Evolutionary conservation across 2,329 filamentous ascomycete species (phyloP).

Genomic region (Fusarium sp.): DNA sequence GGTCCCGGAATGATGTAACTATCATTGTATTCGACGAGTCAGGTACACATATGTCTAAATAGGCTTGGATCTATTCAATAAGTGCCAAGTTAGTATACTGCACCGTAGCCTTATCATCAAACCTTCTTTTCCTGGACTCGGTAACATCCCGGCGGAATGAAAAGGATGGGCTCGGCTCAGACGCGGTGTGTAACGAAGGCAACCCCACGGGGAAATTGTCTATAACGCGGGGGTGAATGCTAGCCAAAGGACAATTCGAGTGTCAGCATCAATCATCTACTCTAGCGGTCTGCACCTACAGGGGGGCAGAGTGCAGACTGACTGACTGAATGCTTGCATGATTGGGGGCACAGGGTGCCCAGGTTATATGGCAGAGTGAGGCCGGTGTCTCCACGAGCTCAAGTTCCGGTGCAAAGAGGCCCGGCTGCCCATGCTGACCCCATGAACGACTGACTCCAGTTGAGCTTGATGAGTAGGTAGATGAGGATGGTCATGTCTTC

Average conservation of each 20-base stretch:
- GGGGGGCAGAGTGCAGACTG: slow-evolving; percentile 4
- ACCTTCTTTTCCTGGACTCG: slow-evolving; percentile 6
- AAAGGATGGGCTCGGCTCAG: slow-evolving; percentile 35
- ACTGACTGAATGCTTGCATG: neutral
- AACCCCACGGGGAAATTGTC: slow-evolving; percentile 31
- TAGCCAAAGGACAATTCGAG: slow-evolving; percentile 17
- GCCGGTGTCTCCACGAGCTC: slow-evolving; percentile 14
- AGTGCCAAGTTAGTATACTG: neutral
- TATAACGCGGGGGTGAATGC: slow-evolving; percentile 21
- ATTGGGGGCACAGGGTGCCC: neutral
- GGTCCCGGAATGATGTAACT: neutral
- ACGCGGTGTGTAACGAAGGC: neutral
- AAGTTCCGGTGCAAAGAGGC: slow-evolving; percentile 20
- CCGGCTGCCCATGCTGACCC: slow-evolving; percentile 22
- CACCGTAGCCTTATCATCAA: slow-evolving; percentile 7
- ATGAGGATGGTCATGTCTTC: neutral
- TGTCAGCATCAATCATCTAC: slow-evolving; percentile 1
- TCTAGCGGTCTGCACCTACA: slow-evolving; percentile 24
- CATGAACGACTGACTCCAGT: neutral
- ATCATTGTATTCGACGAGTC: slow-evolving; percentile 8
- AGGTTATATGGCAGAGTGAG: neutral
- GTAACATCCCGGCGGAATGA: slow-evolving; percentile 14
- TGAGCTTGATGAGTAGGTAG: neutral
- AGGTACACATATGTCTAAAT: neutral
- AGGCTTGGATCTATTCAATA: neutral